phyloP scores from a whole-genome alignment of 2,329 filamentous ascomycete species.

The Pseudohalonectria lignicola region DNA sequence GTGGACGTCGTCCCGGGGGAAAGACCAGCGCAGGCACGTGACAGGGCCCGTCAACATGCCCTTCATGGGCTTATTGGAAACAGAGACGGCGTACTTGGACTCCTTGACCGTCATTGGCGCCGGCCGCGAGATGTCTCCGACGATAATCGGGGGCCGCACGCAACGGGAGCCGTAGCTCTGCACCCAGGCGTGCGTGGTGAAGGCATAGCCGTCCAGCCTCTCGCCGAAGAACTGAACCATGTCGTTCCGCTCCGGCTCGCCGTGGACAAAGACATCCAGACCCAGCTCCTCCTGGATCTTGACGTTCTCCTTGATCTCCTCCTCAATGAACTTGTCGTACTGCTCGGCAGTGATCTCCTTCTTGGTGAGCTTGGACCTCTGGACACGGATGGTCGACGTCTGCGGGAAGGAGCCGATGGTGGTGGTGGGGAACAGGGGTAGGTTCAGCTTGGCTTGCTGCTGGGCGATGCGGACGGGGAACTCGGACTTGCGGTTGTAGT shows the following conservation, averaged over 20 bases:
- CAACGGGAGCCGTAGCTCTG: conserved; percentile 96
- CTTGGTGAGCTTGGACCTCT: conserved; percentile 98
- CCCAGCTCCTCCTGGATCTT: conserved; percentile 97
- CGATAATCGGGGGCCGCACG: conserved; percentile 95
- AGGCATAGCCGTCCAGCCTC: conserved; percentile 90
- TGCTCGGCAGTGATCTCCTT: conserved; percentile 82
- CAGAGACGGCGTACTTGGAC: conserved; percentile 93
- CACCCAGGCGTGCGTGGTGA: conserved; percentile 98
- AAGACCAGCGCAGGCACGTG: conserved; percentile 98
- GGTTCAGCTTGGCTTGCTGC: conserved; percentile 86
- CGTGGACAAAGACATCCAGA: conserved; percentile 95
- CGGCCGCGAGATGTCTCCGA: conserved; percentile 95
- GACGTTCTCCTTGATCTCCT: conserved; percentile 92
- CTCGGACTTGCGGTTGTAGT: conserved; percentile 87
- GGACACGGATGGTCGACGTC: conserved; percentile 95
- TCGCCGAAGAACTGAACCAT: conserved; percentile 99
- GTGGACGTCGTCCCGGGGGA: conserved; percentile 99
- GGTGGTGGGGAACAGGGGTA: conserved; percentile 96
- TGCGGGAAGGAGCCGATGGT: conserved; percentile 99
- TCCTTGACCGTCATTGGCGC: conserved; percentile 99
- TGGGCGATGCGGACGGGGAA: conserved; percentile 78
- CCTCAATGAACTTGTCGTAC: conserved; percentile 99
- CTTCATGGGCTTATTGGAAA: conserved; percentile 99
- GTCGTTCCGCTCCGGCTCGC: conserved; percentile 99
- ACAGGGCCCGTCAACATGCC: conserved; percentile 99